These are phyloP conservation scores for Eucalyptus pauciflora DNA, from an alignment of 345 rosid species.

Conservation along the genomic window DNA sequence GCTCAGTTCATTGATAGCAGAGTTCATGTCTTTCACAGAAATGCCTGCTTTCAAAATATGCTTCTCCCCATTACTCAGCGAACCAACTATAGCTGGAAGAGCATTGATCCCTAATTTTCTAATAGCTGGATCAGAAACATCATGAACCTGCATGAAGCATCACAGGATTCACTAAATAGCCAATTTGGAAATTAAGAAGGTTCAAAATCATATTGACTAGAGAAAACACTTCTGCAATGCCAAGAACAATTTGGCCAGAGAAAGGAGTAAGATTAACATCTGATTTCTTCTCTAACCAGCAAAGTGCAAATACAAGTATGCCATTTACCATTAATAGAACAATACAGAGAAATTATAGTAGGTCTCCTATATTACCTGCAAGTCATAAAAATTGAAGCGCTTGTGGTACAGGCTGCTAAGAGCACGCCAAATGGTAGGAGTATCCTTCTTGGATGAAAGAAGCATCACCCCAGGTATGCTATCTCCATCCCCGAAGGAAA, in stretches of 20 bases:
- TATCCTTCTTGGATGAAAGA: conserved; percentile 71
- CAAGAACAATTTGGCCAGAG: neutral
- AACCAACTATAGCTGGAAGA: conserved; percentile 83
- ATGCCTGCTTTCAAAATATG: conserved; percentile 54
- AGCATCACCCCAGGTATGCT: conserved; percentile 54
- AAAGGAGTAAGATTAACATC: neutral
- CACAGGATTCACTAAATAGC: neutral
- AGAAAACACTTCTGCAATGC: neutral
- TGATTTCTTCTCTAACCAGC: neutral
- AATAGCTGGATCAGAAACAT: conserved; percentile 36
- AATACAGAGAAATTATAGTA: neutral
- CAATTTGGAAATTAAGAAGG: neutral
- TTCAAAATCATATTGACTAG: neutral
- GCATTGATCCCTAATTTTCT: conserved; percentile 57
- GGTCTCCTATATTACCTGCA: conserved; percentile 31
- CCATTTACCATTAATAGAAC: neutral
- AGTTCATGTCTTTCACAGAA: conserved; percentile 62
- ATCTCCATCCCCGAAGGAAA: conserved; percentile 12
- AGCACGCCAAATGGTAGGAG: conserved; percentile 84
- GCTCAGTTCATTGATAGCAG: conserved; percentile 62
- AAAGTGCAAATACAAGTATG: neutral
- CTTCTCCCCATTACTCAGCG: conserved; percentile 77
- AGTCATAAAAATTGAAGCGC: conserved; percentile 46
- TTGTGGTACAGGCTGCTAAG: conserved; percentile 72
- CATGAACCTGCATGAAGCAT: conserved; percentile 39